Conservation (phyloP, 2,329 filamentous ascomycete genomes). For the Hortaea sp. region DNA sequence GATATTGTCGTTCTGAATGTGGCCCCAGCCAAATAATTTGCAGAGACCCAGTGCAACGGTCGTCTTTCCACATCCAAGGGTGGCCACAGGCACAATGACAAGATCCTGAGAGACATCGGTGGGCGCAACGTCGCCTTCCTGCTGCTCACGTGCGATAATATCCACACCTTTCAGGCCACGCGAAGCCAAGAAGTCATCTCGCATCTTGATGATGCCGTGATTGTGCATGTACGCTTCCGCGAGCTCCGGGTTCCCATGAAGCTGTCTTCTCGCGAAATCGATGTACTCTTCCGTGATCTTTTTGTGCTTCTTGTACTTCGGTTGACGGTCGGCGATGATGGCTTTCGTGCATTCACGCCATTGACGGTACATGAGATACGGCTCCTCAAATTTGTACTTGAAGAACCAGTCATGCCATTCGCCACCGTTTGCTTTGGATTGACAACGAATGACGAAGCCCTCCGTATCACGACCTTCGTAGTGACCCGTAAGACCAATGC, state of each 20-base stretch:
- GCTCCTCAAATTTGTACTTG: conserved; percentile 99
- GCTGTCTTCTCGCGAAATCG: conserved; percentile 62
- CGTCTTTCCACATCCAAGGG: conserved; percentile 94
- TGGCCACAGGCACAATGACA: conserved; percentile 81
- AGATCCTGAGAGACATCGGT: conserved; percentile 56
- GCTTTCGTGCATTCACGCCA: conserved; percentile 96
- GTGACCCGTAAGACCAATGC: conserved; percentile 75
- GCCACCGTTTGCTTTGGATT: conserved; percentile 42
- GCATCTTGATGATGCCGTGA: conserved; percentile 86
- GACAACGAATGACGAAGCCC: conserved; percentile 89
- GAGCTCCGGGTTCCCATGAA: conserved; percentile 58
- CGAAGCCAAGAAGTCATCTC: conserved; percentile 75
- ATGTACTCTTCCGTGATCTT: conserved; percentile 89
- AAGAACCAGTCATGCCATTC: conserved; percentile 94
- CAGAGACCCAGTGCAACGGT: conserved; percentile 74
- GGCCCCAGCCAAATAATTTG: conserved; percentile 81
- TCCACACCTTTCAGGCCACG: conserved; percentile 81
- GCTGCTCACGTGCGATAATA: conserved; percentile 66
- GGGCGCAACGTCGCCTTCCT: conserved; percentile 41
- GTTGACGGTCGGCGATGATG: conserved; percentile 63
- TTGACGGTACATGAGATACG: conserved; percentile 96
- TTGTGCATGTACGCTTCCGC: conserved; percentile 69
- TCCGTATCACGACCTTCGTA: conserved; percentile 90
- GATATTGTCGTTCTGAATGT: conserved; percentile 96
- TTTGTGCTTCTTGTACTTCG: conserved; percentile 75